Evolutionary conservation across 257 asterid genomes (phyloP).

Genomic region (Ballota nigra): DNA sequence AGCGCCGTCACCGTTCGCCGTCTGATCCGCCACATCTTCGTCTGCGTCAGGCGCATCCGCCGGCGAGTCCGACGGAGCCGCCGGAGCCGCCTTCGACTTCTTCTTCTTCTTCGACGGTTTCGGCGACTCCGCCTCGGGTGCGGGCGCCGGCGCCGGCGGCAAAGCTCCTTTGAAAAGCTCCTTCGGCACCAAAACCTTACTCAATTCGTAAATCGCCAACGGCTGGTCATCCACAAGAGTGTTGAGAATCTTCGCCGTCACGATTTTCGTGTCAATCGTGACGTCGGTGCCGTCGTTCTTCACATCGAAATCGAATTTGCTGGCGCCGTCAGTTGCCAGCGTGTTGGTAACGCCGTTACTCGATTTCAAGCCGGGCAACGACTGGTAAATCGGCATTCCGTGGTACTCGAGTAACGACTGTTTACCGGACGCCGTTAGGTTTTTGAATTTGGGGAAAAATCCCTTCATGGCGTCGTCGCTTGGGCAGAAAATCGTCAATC

Average conservation of each 20-base stretch:
- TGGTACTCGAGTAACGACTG: constrained; percentile 48
- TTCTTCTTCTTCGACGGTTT: constrained; percentile 26
- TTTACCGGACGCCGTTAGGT: constrained; percentile 38
- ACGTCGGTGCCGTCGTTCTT: constrained; percentile 61
- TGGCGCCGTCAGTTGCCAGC: constrained; percentile 58
- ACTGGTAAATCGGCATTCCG: constrained; percentile 58
- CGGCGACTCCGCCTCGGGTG: constrained; percentile 35
- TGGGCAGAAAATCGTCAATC: constrained; percentile 73
- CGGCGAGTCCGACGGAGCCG: constrained; percentile 33
- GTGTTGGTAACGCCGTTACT: constrained; percentile 59
- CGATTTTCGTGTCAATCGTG: constrained; percentile 41
- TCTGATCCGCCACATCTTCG: constrained; percentile 38
- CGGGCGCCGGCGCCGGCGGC: constrained; percentile 39
- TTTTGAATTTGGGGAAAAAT: constrained; percentile 55
- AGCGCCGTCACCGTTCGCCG: constrained; percentile 16
- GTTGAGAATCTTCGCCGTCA: constrained; percentile 51
- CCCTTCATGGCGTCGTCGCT: constrained; percentile 71
- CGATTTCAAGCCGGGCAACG: constrained; percentile 45
- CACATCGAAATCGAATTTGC: constrained; percentile 50
- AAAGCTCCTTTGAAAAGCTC: constrained; percentile 53
- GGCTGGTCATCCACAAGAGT: constrained; percentile 68
- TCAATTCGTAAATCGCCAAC: constrained; percentile 50
- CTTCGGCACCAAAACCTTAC: constrained; percentile 55
- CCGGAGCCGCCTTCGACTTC: constrained; percentile 25
- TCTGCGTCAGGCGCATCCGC: constrained; percentile 32